These are phyloP conservation scores for Simmondsia chinensis DNA, from an alignment of 148 eudicot species.

Conservation along the genomic window DNA sequence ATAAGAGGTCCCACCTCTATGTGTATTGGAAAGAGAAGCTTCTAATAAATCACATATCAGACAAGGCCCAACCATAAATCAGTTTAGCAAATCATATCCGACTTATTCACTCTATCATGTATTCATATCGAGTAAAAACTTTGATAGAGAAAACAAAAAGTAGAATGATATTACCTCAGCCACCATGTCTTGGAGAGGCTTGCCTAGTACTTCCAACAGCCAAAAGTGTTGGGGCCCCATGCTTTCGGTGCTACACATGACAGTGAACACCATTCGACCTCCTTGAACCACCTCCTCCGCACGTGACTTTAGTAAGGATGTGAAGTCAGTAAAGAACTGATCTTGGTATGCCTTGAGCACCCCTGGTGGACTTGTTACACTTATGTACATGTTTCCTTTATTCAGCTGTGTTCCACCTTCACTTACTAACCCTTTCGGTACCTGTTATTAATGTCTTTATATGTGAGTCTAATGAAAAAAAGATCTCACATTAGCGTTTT, in stretches of 20 bases:
- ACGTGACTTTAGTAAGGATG: conserved; percentile 4
- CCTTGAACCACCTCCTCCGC: conserved; percentile 8
- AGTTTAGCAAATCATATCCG: no score
- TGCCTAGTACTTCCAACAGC: conserved; percentile 2
- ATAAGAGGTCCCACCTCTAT: no score
- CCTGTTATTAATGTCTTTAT: background rate
- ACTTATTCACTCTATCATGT: no score
- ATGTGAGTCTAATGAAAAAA: no score
- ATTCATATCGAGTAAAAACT: no score
- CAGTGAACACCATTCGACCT: conserved; percentile 14
- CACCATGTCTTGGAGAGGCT: conserved; percentile 3
- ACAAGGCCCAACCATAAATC: no score
- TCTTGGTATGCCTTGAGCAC: conserved; percentile 5
- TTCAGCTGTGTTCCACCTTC: conserved; percentile 6
- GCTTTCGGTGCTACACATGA: conserved; percentile 4
- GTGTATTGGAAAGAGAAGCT: no score
- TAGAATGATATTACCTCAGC: no score
- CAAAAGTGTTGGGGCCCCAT: conserved; percentile 5
- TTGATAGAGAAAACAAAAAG: no score
- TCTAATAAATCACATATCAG: no score
- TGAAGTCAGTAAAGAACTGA: conserved; percentile 15
- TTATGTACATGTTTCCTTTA: conserved; percentile 16
- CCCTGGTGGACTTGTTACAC: conserved; percentile 10
- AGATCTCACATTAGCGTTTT: no score
- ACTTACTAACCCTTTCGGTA: conserved; percentile 12